Evolutionary conservation across 2,329 filamentous ascomycete species (phyloP).

Genomic region (Cadophora sp.): DNA sequence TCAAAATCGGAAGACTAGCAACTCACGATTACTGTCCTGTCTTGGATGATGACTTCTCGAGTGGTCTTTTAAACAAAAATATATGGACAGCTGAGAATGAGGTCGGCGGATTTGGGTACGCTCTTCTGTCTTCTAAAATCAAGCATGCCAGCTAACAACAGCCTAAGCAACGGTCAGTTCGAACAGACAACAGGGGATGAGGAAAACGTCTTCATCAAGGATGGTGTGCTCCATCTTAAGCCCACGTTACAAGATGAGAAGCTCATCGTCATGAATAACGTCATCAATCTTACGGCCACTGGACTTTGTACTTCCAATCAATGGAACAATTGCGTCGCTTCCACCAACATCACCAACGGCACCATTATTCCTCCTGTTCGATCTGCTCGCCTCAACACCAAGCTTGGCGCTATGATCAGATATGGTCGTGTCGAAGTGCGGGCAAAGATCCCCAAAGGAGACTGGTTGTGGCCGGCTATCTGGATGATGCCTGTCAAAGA

Average conservation of each 20-base stretch:
- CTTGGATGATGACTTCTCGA: slow-evolving; percentile 53
- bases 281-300: slow-evolving; percentile 20
- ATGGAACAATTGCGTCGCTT: slow-evolving; percentile 21
- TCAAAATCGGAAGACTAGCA: slow-evolving; percentile 72
- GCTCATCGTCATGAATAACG: slow-evolving; percentile 15
- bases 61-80: slow-evolving; percentile 21
- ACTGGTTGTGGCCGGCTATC: slow-evolving; percentile 29
- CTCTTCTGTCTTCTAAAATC: background rate
- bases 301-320: slow-evolving; percentile 22
- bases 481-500: slow-evolving; percentile 25
- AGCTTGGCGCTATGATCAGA: slow-evolving; percentile 56
- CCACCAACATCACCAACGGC: slow-evolving; percentile 44
- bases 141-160: background rate
- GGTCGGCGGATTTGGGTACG: slow-evolving; percentile 25
- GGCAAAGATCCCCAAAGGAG: slow-evolving; percentile 25
- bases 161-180: slow-evolving; percentile 21
- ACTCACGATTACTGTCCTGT: slow-evolving; percentile 78
- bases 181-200: slow-evolving; percentile 21
- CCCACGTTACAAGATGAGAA: slow-evolving; percentile 24
- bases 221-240: slow-evolving; percentile 22
- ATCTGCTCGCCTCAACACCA: slow-evolving; percentile 79
- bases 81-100: slow-evolving; percentile 22
- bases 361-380: slow-evolving; percentile 77
- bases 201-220: slow-evolving; percentile 25
- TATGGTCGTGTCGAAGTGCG: slow-evolving; percentile 28